Evolutionary conservation across 169 alveolate genomes (phyloP).

Genomic region (Plasmodium gallinaceum): DNA sequence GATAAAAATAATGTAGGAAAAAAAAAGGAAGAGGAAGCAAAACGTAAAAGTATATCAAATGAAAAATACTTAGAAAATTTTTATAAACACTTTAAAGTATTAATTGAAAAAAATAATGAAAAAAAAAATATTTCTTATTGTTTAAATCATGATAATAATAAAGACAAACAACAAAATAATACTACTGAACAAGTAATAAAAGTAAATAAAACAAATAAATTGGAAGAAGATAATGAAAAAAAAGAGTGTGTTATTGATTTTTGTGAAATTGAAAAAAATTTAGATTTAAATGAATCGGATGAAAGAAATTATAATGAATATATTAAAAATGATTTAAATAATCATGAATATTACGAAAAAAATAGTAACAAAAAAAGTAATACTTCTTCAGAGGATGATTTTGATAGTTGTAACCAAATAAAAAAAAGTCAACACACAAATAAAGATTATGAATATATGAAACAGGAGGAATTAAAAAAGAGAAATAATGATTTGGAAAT

Average conservation of each 20-base stretch:
- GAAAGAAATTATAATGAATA: background rate
- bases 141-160: background rate
- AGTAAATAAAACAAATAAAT: background rate
- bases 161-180: background rate
- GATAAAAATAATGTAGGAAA: background rate
- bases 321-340: background rate
- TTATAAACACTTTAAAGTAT: constrained; percentile 42
- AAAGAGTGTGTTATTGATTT: background rate
- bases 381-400: background rate
- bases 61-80: constrained; percentile 46
- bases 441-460: background rate
- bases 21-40: constrained; percentile 9
- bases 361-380: background rate
- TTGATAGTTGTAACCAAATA: too few species aligned
- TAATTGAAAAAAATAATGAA: constrained; percentile 14
- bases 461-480: constrained; percentile 1
- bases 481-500: background rate
- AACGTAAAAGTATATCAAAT: constrained; percentile 1
- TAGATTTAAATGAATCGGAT: constrained; percentile 2
- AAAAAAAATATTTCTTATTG: background rate
- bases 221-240: constrained; percentile 3
- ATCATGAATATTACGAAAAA: background rate
- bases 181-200: background rate
- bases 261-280: background rate
- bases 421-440: background rate